These are phyloP conservation scores for Casuarina equisetifolia DNA, from an alignment of 306 rosid genomes.

Conservation along the genomic window DNA sequence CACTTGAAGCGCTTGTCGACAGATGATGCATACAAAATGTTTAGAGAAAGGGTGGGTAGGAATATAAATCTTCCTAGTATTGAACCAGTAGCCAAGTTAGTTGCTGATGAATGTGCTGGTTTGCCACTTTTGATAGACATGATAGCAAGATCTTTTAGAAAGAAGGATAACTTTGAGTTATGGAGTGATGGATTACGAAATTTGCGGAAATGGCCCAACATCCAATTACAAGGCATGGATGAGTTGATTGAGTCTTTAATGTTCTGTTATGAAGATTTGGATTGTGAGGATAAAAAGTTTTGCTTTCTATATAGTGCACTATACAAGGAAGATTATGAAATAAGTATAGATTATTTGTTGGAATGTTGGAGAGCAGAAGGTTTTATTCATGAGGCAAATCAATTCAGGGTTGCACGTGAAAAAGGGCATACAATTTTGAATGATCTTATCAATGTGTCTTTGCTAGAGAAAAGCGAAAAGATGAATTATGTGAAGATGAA, in stretches of 20 bases:
- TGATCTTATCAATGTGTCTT: slow-evolving; percentile 17
- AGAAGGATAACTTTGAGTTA: slow-evolving; percentile 4
- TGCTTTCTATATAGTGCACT: slow-evolving; percentile 17
- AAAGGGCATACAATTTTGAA: background rate
- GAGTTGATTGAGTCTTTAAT: background rate
- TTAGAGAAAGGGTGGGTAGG: background rate
- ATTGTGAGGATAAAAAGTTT: background rate
- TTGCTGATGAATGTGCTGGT: slow-evolving; percentile 26
- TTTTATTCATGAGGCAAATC: background rate
- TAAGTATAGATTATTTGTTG: slow-evolving; percentile 26
- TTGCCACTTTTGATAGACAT: slow-evolving; percentile 30
- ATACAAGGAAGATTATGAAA: slow-evolving; percentile 23
- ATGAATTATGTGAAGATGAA: slow-evolving; percentile 31
- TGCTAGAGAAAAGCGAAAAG: slow-evolving; percentile 14
- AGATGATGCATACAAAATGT: slow-evolving; percentile 36
- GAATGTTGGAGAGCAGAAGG: slow-evolving; percentile 37
- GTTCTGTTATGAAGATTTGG: slow-evolving; percentile 3
- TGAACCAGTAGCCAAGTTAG: slow-evolving; percentile 20
- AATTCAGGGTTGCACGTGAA: background rate
- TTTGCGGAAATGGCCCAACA: slow-evolving; percentile 19
- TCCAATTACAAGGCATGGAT: background rate
- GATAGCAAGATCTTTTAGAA: slow-evolving; percentile 28
- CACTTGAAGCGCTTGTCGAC: background rate
- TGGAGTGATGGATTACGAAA: slow-evolving; percentile 20
- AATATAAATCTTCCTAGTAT: slow-evolving; percentile 15